Evolutionary conservation across 1,284 basidiomycete species (phyloP), one percentile per base, ranked within the genome.

Genomic region (Somion occarium): DNA sequence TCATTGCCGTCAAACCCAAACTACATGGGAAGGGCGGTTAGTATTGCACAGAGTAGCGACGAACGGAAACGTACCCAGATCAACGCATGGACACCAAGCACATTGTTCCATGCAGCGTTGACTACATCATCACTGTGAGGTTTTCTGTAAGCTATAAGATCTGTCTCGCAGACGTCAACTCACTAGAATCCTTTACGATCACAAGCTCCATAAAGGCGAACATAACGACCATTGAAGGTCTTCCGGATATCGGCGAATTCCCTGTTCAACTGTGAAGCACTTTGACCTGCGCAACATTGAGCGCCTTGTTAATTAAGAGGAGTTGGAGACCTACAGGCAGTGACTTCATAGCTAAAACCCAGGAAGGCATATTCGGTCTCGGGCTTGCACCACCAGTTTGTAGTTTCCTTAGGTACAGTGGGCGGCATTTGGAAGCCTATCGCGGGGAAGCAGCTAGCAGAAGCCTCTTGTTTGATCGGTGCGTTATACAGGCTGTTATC

Each of bases 141-240:
- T n/a, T n/a, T n/a, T n/a, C n/a, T n/a, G n/a, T n/a, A n/a, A n/a
- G n/a, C n/a, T 18, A 47, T 38, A 41, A 39, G 48, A 22, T 49
- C 3, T 52, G 41, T 24, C 2, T 47, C 22, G 53, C 51, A 38
- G 52, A 37, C 25, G 5, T 12, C 11, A 24, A 38, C 20, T 3
- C 56, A 83, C 83, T 85, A 87, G 69, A 82, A 86, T n/a, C 79
- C 82, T 18, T 66, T 52, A 2, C 70, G 67, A 56, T 88, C 85
- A 60, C 87, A 90, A 24, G 67, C 66, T 13, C 85, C 82, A 55
- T 90, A 90, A 25, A 90, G 64, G n/a, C 88, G 82, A 26, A 90
- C 78, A 59, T 89, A 90, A 41, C 88, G 77, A 11, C 81, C 74
- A 3, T 76, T 71, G 64, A 86, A 89, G 12, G 65, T 73, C 22